These are phyloP conservation scores for Aspergillus mulundensis DNA, from an alignment of 495 filamentous ascomycete species.

Conservation along the genomic window DNA sequence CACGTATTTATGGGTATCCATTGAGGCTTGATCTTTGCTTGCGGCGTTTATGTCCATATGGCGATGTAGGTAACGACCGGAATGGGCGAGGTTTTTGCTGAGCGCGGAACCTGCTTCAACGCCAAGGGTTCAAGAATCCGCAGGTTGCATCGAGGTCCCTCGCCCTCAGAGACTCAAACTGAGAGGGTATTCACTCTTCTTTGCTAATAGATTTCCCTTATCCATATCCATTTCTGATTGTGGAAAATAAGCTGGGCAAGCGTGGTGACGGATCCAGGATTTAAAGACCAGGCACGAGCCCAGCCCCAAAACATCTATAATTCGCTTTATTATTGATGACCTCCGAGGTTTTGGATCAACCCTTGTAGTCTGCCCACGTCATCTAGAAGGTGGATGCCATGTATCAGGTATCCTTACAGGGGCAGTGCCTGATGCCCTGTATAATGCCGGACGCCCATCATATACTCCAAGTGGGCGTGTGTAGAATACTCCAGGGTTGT, in stretches of 20 bases:
- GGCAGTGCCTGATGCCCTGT: too few relatives aligned
- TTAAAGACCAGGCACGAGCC: neutral
- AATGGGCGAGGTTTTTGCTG: neutral
- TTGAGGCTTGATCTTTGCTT: neutral
- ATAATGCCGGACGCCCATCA: too few relatives aligned
- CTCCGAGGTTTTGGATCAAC: neutral
- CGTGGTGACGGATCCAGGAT: neutral
- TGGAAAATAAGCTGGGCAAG: neutral
- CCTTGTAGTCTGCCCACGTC: conserved; percentile 24
- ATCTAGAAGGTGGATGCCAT: too few relatives aligned
- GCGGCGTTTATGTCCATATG: neutral
- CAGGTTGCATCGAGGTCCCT: neutral
- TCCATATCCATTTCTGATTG: neutral
- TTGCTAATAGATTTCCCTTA: neutral
- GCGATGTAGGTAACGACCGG: neutral
- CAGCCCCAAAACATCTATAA: neutral
- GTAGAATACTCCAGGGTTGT: too few relatives aligned
- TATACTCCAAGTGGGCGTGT: too few relatives aligned
- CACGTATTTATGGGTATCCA: neutral
- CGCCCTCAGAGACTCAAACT: neutral
- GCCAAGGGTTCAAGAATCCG: neutral
- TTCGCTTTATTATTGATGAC: neutral
- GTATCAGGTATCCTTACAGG: neutral
- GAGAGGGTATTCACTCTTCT: neutral
- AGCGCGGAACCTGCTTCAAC: neutral